These are phyloP conservation scores for Sanghuangporus sanghuang DNA, from an alignment of 1,284 basidiomycete species.

Conservation along the genomic window DNA sequence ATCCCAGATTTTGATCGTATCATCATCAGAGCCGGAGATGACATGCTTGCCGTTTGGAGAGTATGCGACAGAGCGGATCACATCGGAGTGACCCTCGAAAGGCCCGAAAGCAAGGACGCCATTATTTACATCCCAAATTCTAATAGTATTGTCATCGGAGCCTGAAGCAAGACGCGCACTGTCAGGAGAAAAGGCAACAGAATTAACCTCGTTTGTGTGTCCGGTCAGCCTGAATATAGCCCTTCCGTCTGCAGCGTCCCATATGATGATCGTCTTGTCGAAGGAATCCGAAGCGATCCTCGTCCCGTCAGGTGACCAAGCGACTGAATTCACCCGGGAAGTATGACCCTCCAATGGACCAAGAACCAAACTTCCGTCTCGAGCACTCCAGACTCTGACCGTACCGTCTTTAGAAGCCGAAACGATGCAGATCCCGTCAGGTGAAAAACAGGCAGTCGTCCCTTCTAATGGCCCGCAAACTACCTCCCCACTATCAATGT, in stretches of 20 bases:
- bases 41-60: not conserved
- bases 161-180: too few species aligned
- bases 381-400: too few species aligned
- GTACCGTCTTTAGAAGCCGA: too few species aligned
- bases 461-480: too few species aligned
- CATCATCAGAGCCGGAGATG: not conserved
- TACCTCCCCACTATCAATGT: too few species aligned
- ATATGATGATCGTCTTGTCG: too few species aligned
- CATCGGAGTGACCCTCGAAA: not conserved
- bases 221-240: too few species aligned
- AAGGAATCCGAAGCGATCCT: not conserved
- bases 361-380: not conserved
- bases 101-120: not conserved
- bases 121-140: too few species aligned
- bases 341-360: conserved; percentile 8
- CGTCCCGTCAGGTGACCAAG: conserved; percentile 4
- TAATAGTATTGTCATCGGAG: too few species aligned
- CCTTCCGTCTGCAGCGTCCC: too few species aligned
- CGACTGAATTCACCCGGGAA: conserved; percentile 14
- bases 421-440: not conserved
- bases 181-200: too few species aligned
- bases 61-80: conserved; percentile 4
- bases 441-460: not conserved
- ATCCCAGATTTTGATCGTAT: not conserved
- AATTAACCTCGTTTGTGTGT: too few species aligned